Evolutionary conservation across 805 yeast genomes (phyloP).

Genomic region (Saccharomycopsis malanga): DNA sequence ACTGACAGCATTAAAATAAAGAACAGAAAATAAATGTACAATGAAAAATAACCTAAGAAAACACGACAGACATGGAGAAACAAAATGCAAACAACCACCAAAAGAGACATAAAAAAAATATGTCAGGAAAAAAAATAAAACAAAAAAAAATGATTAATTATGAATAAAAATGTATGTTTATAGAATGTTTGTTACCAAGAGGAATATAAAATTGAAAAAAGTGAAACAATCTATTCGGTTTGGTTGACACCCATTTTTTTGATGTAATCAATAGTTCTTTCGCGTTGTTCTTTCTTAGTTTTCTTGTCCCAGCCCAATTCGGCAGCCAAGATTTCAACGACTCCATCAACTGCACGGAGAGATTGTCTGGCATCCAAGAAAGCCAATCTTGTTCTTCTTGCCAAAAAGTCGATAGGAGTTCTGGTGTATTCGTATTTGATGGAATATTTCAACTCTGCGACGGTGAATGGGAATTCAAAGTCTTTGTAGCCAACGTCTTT

Average conservation of each 20-base stretch:
- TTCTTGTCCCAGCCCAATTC: slow-evolving; percentile 68
- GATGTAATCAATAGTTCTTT: slow-evolving; percentile 49
- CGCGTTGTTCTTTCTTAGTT: slow-evolving; percentile 47
- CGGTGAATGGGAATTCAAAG: slow-evolving; percentile 77
- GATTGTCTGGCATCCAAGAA: slow-evolving; percentile 87
- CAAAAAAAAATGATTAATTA: neutral
- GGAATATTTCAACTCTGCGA: slow-evolving; percentile 83
- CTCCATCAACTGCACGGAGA: slow-evolving; percentile 69
- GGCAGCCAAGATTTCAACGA: slow-evolving; percentile 75
- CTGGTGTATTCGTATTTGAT: slow-evolving; percentile 77
- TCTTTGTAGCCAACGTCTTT: slow-evolving; percentile 36
- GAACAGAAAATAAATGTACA: too few relatives aligned
- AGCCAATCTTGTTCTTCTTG: slow-evolving; percentile 90
- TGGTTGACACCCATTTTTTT: slow-evolving; percentile 47
- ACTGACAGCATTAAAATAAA: too few relatives aligned
- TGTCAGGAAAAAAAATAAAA: neutral
- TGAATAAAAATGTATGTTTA: too few relatives aligned
- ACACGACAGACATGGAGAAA: too few relatives aligned
- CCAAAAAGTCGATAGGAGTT: slow-evolving; percentile 83
- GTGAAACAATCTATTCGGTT: slow-evolving; percentile 11
- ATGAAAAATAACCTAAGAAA: too few relatives aligned
- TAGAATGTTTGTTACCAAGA: neutral
- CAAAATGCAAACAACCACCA: neutral
- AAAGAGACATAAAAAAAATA: neutral
- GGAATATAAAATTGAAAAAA: too few relatives aligned